Evolutionary conservation across 75 land plant genomes (phyloP).

Genomic region (Larix kaempferi): DNA sequence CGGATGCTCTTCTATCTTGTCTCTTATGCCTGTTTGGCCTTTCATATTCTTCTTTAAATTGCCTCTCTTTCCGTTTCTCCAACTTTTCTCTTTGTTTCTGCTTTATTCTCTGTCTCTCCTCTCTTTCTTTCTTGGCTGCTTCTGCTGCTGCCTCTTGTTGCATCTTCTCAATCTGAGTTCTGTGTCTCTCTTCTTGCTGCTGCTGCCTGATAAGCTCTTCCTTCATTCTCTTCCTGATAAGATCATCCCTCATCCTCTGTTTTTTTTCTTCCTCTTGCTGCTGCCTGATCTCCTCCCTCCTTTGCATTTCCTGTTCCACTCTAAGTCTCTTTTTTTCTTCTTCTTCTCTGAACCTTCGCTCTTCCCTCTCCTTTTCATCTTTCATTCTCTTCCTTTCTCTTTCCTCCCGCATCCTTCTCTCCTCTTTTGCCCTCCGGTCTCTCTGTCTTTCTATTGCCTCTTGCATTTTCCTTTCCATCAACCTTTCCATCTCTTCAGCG

Average conservation of each 20-base stretch:
- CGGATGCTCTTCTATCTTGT: constrained; percentile 39
- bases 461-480: not conserved
- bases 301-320: constrained; percentile 16
- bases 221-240: constrained; percentile 11
- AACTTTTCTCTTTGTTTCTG: constrained; percentile 42
- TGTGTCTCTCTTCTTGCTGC: constrained; percentile 23
- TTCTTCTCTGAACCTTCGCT: constrained; percentile 10
- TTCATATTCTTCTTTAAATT: constrained; percentile 35
- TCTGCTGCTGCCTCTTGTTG: constrained; percentile 24
- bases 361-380: constrained; percentile 23
- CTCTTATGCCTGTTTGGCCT: constrained; percentile 30
- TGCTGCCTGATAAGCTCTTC: constrained; percentile 32
- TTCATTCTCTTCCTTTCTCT: constrained; percentile 6
- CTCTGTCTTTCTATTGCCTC: constrained; percentile 10
- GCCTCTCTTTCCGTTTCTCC: constrained; percentile 49
- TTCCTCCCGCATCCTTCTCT: not conserved
- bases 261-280: constrained; percentile 32
- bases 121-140: constrained; percentile 28
- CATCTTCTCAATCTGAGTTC: constrained; percentile 25
- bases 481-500: constrained; percentile 1
- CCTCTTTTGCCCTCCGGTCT: not conserved
- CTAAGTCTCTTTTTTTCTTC: not conserved
- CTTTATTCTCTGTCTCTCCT: constrained; percentile 21
- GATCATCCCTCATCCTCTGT: constrained; percentile 22
- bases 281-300: constrained; percentile 30